A percentile compares a stretch with the other conserved stretches of the same genome.
Evolutionary conservation across 1,139 yeast genomes (phyloP).

Genomic region (Lodderomyces theae): DNA sequence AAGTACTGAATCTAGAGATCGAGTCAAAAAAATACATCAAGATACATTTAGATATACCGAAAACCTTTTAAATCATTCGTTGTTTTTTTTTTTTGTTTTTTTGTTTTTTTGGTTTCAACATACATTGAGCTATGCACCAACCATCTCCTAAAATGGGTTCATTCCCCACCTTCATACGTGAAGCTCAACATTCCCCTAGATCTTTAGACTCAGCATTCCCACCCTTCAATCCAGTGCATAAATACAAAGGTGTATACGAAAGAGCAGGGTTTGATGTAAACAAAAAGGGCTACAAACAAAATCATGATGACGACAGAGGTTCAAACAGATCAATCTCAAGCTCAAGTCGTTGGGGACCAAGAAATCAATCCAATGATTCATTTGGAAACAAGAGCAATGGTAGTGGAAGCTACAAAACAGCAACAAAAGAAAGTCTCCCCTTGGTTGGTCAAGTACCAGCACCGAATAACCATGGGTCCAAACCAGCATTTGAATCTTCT

Average conservation of each 20-base stretch:
- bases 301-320: neutral
- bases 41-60: no score
- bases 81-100: no score
- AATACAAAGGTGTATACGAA: constrained; percentile 61
- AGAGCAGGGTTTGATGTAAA: constrained; percentile 65
- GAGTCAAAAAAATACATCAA: no score
- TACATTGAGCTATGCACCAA: no score
- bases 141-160: constrained; percentile 15
- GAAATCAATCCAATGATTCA: neutral
- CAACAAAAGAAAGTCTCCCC: constrained; percentile 1
- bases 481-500: constrained; percentile 4
- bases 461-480: no score
- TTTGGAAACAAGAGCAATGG: constrained; percentile 1
- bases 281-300: constrained; percentile 14
- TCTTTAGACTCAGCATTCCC: constrained; percentile 53
- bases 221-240: constrained; percentile 52
- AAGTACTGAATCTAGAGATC: no score
- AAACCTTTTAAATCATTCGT: no score
- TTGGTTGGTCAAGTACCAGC: neutral
- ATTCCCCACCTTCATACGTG: constrained; percentile 29
- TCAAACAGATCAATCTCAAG: constrained; percentile 1
- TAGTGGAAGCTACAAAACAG: constrained; percentile 1
- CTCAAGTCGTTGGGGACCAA: constrained; percentile 1
- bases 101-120: no score
- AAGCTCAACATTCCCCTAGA: constrained; percentile 29